Base-by-base conservation (phyloP, 2,329 filamentous ascomycete species). In the Pseudophaeomoniella oleicola region DNA sequence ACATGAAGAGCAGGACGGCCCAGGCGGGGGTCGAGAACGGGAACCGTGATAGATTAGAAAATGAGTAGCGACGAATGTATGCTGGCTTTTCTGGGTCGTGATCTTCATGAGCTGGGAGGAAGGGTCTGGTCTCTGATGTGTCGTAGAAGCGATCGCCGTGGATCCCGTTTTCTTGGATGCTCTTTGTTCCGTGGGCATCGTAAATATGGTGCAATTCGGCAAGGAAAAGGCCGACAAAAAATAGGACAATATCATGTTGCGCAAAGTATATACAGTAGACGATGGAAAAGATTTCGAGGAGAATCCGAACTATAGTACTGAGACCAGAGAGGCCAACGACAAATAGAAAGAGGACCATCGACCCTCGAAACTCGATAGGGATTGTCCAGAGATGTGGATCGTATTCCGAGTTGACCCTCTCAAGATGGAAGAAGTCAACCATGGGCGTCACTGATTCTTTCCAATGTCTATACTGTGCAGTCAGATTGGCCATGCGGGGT, bases 311-410 rank as follows among this genome's bases (percentile, higher is more conserved):
- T 12, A 37, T 35, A 13, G 50, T 40, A 12, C 42, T 44, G 3
- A 60, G 43, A 16, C 57, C 54, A 12, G 56, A 57, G 18, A 56
- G 54, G 4, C 48, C 55, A 6, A 63, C 48, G 10, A 58, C 51
- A 4, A 52, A 50, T 22, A 60, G 39, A 39, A 60, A 62, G 3
- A 62, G 53, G 15, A 59, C 53, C 11, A 62, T 54, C 2, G 59
- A 64, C 41, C 58, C 57, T 30, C 61, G 59, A 35, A 64, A 59
- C 42, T 64, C 62, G 5, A 61, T 55, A 1, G 61, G 60, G 16
- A 65, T 63, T 5, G 60, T 63, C 62, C 62, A 65, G 1, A 64
- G 51, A 38, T 65, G 62, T 9, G 57, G 58, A 32, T 63, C 62
- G 47, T 62, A 63, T 6, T 27, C n/a, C n/a, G 22, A 27, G n/a